Evolutionary conservation across 2,329 filamentous ascomycete species (phyloP).

Genomic region (Diplodia intermedia): DNA sequence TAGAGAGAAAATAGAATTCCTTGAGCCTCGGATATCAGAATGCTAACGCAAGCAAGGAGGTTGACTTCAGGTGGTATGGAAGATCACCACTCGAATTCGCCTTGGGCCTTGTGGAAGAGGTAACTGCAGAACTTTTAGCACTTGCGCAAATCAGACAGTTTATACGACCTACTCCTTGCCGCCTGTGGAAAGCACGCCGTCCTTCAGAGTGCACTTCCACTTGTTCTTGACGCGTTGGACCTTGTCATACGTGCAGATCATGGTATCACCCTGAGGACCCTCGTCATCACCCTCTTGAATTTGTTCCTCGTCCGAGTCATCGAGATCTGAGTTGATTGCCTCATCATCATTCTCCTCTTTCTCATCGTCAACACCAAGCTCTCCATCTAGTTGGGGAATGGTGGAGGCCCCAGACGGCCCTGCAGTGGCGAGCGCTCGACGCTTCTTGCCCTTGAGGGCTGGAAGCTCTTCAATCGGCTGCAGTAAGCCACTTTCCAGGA

Average conservation of each 20-base stretch:
- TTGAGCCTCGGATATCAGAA: not conserved
- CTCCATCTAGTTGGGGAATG: conserved; percentile 61
- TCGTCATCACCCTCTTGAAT: conserved; percentile 86
- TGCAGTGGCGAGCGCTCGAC: conserved; percentile 36
- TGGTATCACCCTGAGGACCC: conserved; percentile 83
- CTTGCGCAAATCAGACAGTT: not conserved
- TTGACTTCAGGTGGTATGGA: not conserved
- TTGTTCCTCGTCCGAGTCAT: conserved; percentile 87
- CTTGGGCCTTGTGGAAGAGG: conserved; percentile 96
- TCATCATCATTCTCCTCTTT: conserved; percentile 75
- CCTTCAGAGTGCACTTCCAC: conserved; percentile 96
- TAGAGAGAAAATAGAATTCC: not conserved
- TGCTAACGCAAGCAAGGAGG: not conserved
- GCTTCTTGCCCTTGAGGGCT: conserved; percentile 58
- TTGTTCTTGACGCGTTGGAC: conserved; percentile 98
- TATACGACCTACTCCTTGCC: conserved; percentile 76
- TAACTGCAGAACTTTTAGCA: conserved; percentile 62
- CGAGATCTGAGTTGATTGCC: conserved; percentile 97
- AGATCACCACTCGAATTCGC: conserved; percentile 95
- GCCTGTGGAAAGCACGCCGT: conserved; percentile 91
- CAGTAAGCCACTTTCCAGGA: conserved; percentile 80
- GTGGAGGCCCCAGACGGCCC: conserved; percentile 32
- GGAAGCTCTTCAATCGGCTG: conserved; percentile 68
- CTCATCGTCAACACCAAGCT: conserved; percentile 59
- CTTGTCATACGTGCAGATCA: conserved; percentile 99